Evolutionary conservation across 805 yeast genomes (phyloP), one percentile per base, ranked within the genome.

Genomic region (Candida maesae): DNA sequence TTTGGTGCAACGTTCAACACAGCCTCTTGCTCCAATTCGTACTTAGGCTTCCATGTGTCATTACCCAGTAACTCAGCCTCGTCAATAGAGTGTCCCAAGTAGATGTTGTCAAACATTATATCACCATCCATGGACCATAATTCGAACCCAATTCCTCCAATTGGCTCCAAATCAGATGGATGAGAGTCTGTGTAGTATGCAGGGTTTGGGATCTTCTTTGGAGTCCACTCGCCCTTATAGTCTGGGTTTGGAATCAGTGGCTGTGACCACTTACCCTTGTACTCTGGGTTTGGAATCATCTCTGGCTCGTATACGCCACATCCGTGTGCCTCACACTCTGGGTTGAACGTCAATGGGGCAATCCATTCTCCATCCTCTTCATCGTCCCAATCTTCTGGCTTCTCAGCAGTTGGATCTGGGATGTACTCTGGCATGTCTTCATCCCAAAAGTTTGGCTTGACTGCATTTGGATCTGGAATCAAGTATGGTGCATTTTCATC

Each of bases 51-150:
- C 61, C 76, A 89, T 0, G 96, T 88, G 8, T 65, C 61, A 58
- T 90, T 89, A 24, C 96, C 97, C 49, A 89, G 69, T 9, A 57
- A 42, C 66, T 90, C 96, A 11, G 96, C 96, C 56, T 89, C 96
- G 28, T 66, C 68, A n/a, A 89, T 67, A 2, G 85, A 78, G 58
- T 86, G 90, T 23, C 96, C 96, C 46, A 89, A 61, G 60, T 89
- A 90, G 46, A 89, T 77, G 65, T 89, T 86, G 60, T 87, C 87
- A 59, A 89, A 86, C 59, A 85, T 52, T 37, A 88, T 76, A 36
- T 84, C 76, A 32, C 71, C 70, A 49, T 85, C 81, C 81, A 89
- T 83, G 35, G 91, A 76, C 95, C 96, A 89, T 48, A 89, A 67
- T 62, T 89, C 97, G 56, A 90, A 85, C 8, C 95, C 96, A 33